These are phyloP conservation scores for Tylopilus felleus DNA, from an alignment of 768 basidiomycete species.

Conservation along the genomic window DNA sequence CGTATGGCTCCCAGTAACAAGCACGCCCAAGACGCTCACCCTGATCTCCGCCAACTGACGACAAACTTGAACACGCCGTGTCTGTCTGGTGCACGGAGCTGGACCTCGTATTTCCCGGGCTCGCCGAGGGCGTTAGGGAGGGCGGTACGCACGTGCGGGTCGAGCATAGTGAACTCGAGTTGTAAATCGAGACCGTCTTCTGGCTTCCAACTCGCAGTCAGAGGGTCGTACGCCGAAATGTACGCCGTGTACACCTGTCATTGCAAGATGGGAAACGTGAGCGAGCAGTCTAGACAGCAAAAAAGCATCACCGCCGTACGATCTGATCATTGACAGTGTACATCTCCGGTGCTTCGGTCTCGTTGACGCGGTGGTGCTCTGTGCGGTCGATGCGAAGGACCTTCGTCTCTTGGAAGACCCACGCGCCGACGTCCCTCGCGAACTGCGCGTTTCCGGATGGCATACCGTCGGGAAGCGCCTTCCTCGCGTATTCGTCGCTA, in stretches of 20 bases:
- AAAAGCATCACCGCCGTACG: slow-evolving; percentile 38
- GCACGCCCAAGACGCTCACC: slow-evolving; percentile 44
- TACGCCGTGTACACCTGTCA: slow-evolving; percentile 68
- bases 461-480: slow-evolving; percentile 55
- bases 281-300: not conserved
- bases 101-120: slow-evolving; percentile 72
- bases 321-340: slow-evolving; percentile 89
- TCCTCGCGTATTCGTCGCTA: slow-evolving; percentile 68
- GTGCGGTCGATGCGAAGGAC: slow-evolving; percentile 75
- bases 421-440: slow-evolving; percentile 69
- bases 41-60: slow-evolving; percentile 86
- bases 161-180: slow-evolving; percentile 97
- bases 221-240: slow-evolving; percentile 65
- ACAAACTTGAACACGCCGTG: slow-evolving; percentile 99
- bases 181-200: slow-evolving; percentile 82
- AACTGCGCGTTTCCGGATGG: slow-evolving; percentile 76
- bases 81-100: slow-evolving; percentile 88
- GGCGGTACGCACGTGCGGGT: slow-evolving; percentile 88
- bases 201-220: slow-evolving; percentile 61
- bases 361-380: slow-evolving; percentile 69
- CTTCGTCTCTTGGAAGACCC: slow-evolving; percentile 87
- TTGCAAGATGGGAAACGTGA: not conserved
- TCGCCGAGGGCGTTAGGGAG: slow-evolving; percentile 54
- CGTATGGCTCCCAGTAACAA: not conserved
- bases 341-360: slow-evolving; percentile 55